Evolutionary conservation across 345 rosid species (phyloP).

Genomic region (Ceriops decandra): DNA sequence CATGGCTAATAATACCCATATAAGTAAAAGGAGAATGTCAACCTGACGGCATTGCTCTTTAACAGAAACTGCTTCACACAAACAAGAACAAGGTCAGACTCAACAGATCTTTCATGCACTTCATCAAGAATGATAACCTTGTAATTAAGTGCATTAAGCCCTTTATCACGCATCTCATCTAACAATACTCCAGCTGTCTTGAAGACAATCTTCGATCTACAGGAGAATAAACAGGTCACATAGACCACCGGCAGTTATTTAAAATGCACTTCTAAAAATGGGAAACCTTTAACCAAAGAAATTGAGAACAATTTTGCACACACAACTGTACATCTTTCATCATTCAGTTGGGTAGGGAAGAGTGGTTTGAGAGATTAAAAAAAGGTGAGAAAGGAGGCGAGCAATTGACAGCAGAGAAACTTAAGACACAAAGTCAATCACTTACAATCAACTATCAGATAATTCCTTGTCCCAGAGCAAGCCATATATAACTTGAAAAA

Average conservation of each 20-base stretch:
- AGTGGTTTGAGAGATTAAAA: too few species aligned
- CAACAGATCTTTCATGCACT: slow-evolving; percentile 97
- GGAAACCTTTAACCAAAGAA: neutral
- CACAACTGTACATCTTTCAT: neutral
- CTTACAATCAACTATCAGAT: neutral
- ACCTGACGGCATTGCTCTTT: slow-evolving; percentile 78
- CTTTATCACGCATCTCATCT: slow-evolving; percentile 91
- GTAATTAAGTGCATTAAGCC: slow-evolving; percentile 72
- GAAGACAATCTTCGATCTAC: slow-evolving; percentile 79
- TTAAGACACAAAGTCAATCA: neutral
- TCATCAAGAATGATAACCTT: slow-evolving; percentile 94
- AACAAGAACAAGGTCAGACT: slow-evolving; percentile 90
- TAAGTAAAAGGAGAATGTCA: slow-evolving; percentile 10
- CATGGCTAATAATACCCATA: neutral
- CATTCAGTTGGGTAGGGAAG: too few species aligned
- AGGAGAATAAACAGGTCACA: slow-evolving; percentile 10
- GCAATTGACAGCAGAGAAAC: neutral
- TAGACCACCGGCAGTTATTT: neutral
- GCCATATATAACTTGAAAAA: neutral
- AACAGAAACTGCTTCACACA: slow-evolving; percentile 82
- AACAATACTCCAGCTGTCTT: slow-evolving; percentile 94
- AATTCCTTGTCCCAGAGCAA: neutral
- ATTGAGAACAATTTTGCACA: neutral
- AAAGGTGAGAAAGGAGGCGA: neutral
- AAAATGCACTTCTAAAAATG: neutral